These are phyloP conservation scores for Backusella tarrabulga DNA, from an alignment of 192 early-diverging fungal genomes.

Conservation along the genomic window DNA sequence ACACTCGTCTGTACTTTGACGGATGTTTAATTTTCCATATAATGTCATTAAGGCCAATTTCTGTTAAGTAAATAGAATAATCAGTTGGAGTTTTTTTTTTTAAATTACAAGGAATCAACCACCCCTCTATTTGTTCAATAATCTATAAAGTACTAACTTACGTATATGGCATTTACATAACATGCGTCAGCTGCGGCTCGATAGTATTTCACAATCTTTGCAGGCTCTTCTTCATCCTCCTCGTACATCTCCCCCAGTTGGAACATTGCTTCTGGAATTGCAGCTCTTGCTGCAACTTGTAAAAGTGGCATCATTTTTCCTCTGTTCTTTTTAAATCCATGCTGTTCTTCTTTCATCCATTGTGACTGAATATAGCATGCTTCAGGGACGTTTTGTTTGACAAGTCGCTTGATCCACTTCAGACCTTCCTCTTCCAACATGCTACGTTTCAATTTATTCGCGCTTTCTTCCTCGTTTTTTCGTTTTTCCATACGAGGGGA, in stretches of 20 bases:
- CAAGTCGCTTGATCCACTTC: constrained; percentile 67
- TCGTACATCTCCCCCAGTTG: constrained; percentile 42
- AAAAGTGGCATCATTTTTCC: constrained; percentile 34
- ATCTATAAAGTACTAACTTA: constrained; percentile 23
- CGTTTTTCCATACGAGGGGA: background rate
- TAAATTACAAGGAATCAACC: background rate
- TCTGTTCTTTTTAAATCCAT: constrained; percentile 39
- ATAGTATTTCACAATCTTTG: constrained; percentile 43
- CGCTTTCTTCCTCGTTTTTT: background rate
- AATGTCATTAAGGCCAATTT: constrained; percentile 76
- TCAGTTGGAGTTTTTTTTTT: background rate
- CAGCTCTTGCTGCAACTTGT: constrained; percentile 60
- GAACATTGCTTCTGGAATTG: constrained; percentile 60
- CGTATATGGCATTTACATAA: constrained; percentile 62
- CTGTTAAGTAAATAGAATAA: constrained; percentile 33
- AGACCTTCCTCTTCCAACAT: constrained; percentile 53
- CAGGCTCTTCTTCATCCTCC: constrained; percentile 23
- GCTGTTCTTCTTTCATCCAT: constrained; percentile 61
- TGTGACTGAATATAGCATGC: constrained; percentile 72
- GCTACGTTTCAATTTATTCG: constrained; percentile 5
- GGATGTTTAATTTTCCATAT: constrained; percentile 69
- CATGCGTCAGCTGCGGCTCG: constrained; percentile 65
- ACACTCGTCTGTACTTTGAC: constrained; percentile 68
- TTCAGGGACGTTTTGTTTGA: constrained; percentile 64
- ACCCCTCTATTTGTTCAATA: background rate